Evolutionary conservation across 371 early-diverging fungal species (phyloP), one percentile per base, ranked within the genome.

Genomic region (Parasitella parasitica): DNA sequence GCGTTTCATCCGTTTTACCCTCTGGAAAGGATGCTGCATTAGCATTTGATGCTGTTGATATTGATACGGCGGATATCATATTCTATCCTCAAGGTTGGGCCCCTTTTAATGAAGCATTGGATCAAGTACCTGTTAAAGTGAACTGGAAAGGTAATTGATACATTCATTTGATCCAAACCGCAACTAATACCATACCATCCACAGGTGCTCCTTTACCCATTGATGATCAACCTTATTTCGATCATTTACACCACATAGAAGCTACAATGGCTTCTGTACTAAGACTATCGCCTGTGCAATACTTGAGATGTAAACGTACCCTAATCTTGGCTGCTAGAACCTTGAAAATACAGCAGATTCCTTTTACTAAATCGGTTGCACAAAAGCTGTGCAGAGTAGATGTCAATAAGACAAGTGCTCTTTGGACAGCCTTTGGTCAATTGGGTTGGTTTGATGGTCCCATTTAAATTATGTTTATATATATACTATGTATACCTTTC

Each of bases 221-320:
- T 51, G 36, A 60, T 46, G 59, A 65, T 57, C 73, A 77, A 64
- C 72, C 80, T 52, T 68, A 79, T 56, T 72, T 63, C 61, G 62
- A 75, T 46, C 67, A 57, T 16, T 71, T 89, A 28, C 86, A 86
- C 27, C 71, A 71, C 1, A 77, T 82, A 22, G 89, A 89, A 64
- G 74, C 58, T 6, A 66, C 81, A 24, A 82, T 86, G 69, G 85
- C 86, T 41, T 86, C 88, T 37, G 77, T 81, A 0, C 72, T 89
- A 28, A 83, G 89, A 30, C 73, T 89, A 22, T 76, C 84, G 28
- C 89, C 89, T 9, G 82, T 83, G 27, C 87, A 87, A 70, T 89
- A 85, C 59, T 64, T 89, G 22, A 67, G 74, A n/a, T 75, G 75
- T 60, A 75, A 75, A 43, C 64, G 75, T 39, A 71, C 69, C 12